Evolutionary conservation across 257 asterid genomes (phyloP), one percentile per base, ranked within the genome.

Genomic region (Ajuga chamaepitys): DNA sequence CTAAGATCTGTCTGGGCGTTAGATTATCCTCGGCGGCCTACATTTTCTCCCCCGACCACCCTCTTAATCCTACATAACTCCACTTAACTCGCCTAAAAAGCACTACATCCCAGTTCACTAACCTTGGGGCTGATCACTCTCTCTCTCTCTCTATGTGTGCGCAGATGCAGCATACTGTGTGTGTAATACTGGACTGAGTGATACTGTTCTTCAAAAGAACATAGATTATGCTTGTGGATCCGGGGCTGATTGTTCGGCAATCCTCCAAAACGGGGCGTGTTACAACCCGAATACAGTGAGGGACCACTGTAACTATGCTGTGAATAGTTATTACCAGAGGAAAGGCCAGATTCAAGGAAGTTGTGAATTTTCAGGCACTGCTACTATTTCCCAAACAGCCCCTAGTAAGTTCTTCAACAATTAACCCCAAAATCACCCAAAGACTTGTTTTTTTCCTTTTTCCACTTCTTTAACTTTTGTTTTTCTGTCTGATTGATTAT

Each of bases 231-330:
- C 96, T 18, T 93, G 97, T 76, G 97, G 96, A 42, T 21, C 59
- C 64, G 95, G 93, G 37, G 98, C 95, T 38, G 95, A 87, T 47
- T 93, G 99, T 65, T 24, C 77, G 14, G 80, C 73, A n/a, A 93
- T 89, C 70, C 57, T 28, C 2, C 81, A 73, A 72, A 83, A 70
- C 70, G 99, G 92, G 32, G 60, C 83, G 45, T 89, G 97, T 75
- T 93, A 3, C 47, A 82, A 71, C 58, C 98, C 97, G 2, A 89
- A 93, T 63, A 87, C 97, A 3, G 66, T 87, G 0, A 80, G 53
- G 58, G 99, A 89, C 68, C 99, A 93, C 81, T 93, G 99, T 18
- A 88, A 66, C 54, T 89, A 82, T 69, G 99, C 97, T 35, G 97
- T 87, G 0, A 93, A 89, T 53, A 93, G 96, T 69, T 93, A 89